These are phyloP conservation scores for Euphorbia peplus DNA, from an alignment of 345 rosid species.

Conservation along the genomic window DNA sequence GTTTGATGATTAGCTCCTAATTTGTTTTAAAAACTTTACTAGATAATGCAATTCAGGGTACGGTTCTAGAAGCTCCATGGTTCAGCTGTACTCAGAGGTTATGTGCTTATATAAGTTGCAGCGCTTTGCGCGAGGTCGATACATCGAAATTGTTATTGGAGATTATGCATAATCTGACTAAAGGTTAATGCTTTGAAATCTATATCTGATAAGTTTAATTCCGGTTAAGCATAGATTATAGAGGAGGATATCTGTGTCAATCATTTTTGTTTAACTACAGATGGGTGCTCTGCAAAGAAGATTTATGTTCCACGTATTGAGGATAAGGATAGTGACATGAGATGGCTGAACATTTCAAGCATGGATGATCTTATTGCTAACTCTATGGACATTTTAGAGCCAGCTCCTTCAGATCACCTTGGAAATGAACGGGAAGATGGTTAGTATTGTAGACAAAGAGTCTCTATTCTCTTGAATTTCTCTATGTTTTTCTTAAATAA, in stretches of 20 bases:
- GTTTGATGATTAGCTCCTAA: too few relatives aligned
- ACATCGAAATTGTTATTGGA: slow-evolving; percentile 54
- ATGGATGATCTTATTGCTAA: slow-evolving; percentile 78
- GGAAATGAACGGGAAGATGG: slow-evolving; percentile 91
- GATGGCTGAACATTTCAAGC: slow-evolving; percentile 70
- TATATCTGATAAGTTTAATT: not conserved
- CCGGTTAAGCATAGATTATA: not conserved
- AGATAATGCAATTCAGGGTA: slow-evolving; percentile 73
- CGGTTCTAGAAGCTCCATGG: slow-evolving; percentile 77
- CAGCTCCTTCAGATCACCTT: slow-evolving; percentile 59
- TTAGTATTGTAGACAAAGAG: too few relatives aligned
- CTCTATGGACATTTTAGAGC: slow-evolving; percentile 92
- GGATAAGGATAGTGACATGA: slow-evolving; percentile 86
- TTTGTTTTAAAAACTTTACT: slow-evolving; percentile 10
- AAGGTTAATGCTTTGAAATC: slow-evolving; percentile 21
- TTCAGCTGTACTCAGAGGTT: slow-evolving; percentile 67
- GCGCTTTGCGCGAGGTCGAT: slow-evolving; percentile 73
- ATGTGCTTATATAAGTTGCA: slow-evolving; percentile 90
- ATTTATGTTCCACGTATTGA: slow-evolving; percentile 92
- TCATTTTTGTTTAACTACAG: slow-evolving; percentile 26
- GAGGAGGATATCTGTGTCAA: not conserved
- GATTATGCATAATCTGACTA: slow-evolving; percentile 43
- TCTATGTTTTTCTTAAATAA: too few relatives aligned
- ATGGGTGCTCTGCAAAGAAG: slow-evolving; percentile 41
- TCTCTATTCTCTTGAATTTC: too few relatives aligned